Percentiles rank a stretch among this genome's conserved stretches.
phyloP scores from a whole-genome alignment of 1,284 basidiomycete species.

The Ceratobasidium theobromae region DNA sequence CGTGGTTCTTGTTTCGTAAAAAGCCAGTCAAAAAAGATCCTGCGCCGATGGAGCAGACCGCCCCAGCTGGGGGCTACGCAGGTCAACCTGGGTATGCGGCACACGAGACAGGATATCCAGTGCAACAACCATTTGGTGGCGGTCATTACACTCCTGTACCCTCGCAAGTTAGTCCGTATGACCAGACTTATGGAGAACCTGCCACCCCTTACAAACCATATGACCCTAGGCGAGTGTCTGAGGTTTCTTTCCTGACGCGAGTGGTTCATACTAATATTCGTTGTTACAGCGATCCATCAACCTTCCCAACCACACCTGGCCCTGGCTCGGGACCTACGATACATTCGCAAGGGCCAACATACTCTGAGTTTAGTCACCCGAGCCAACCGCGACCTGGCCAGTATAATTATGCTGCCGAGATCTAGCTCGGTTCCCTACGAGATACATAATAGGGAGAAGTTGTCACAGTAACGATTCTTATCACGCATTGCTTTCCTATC shows the following conservation, averaged over 20 bases:
- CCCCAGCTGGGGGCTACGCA: neutral
- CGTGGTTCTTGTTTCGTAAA: constrained; percentile 34
- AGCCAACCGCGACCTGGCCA: constrained; percentile 7
- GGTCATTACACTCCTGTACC: constrained; percentile 17
- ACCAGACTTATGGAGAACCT: constrained; percentile 3
- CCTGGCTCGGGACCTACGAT: neutral
- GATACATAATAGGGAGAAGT: neutral
- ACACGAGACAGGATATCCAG: constrained; percentile 4
- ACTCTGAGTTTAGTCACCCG: constrained; percentile 1
- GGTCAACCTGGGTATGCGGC: neutral
- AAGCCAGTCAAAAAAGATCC: neutral
- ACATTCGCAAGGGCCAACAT: neutral
- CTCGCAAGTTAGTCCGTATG: neutral
- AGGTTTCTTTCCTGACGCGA: neutral
- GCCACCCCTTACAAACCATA: constrained; percentile 11
- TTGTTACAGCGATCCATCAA: constrained; percentile 21
- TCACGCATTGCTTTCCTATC: too few species aligned
- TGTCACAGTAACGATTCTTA: too few species aligned
- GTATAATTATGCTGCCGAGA: constrained; percentile 21
- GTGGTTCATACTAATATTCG: neutral
- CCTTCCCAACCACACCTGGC: constrained; percentile 17
- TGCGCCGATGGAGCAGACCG: neutral
- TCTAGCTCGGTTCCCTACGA: neutral
- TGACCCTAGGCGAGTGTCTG: constrained; percentile 20
- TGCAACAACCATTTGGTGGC: constrained; percentile 5